Conservation (phyloP, 2,329 filamentous ascomycete genomes). For the Teratosphaeriaceae sp. region DNA sequence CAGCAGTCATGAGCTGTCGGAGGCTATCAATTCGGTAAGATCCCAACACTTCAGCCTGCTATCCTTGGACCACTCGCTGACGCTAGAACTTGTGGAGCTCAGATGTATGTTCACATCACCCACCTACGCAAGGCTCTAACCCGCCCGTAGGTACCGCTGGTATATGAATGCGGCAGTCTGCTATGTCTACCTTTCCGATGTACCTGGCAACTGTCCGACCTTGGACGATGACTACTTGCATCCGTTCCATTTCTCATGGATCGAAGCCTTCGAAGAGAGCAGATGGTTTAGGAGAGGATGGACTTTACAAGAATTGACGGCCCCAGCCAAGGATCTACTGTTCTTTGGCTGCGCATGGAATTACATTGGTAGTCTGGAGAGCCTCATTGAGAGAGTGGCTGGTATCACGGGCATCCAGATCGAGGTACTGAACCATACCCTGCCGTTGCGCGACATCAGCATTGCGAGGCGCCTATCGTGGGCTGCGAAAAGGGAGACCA, state of each 20-base stretch:
- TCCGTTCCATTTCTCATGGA: background rate
- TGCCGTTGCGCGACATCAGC: background rate
- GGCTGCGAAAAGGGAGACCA: background rate
- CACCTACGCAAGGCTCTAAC: background rate
- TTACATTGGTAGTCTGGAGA: background rate
- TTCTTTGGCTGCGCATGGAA: background rate
- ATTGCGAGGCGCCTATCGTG: background rate
- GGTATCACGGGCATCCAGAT: background rate
- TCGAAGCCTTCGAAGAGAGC: background rate
- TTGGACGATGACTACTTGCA: background rate
- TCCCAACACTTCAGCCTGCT: background rate
- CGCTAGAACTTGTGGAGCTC: background rate
- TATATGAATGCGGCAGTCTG: background rate
- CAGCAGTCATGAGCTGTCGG: background rate
- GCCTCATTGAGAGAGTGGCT: background rate
- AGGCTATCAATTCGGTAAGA: constrained; percentile 11
- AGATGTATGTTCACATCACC: background rate
- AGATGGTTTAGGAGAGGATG: background rate
- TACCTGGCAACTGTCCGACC: background rate
- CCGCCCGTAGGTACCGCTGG: background rate
- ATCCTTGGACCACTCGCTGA: background rate
- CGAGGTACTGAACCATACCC: background rate
- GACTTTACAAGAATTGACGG: background rate
- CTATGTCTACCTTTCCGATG: background rate
- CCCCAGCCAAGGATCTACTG: background rate